These are phyloP conservation scores for Fusarium pseudocircinatum DNA, from an alignment of 2,329 filamentous ascomycete species.

Conservation along the genomic window DNA sequence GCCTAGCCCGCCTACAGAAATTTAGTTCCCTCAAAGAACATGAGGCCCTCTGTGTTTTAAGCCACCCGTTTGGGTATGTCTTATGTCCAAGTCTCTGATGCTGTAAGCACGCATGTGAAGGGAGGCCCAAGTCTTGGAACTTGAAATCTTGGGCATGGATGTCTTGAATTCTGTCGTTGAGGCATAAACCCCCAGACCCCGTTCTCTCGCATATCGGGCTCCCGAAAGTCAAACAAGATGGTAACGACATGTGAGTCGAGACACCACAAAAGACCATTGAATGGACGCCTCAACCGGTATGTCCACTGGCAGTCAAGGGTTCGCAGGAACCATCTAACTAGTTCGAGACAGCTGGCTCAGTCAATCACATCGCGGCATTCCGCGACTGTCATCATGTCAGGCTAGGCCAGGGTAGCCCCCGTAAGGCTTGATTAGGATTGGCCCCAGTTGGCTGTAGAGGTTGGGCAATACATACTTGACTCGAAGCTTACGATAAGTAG, in stretches of 20 bases:
- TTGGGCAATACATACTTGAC: conserved; percentile 5
- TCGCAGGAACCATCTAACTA: conserved; percentile 39
- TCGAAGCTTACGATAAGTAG: conserved; percentile 9
- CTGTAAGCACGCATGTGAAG: conserved; percentile 22
- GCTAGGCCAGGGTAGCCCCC: conserved; percentile 25
- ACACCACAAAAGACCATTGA: conserved; percentile 21
- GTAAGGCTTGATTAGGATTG: conserved; percentile 23
- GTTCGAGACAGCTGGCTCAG: conserved; percentile 41
- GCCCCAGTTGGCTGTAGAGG: conserved; percentile 11
- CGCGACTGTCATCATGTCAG: conserved; percentile 22
- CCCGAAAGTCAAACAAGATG: conserved; percentile 26
- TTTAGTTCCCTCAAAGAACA: background rate
- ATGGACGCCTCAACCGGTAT: conserved; percentile 11
- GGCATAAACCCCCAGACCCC: conserved; percentile 16
- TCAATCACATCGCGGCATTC: conserved; percentile 30
- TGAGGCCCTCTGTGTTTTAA: conserved; percentile 34
- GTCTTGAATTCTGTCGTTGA: conserved; percentile 20
- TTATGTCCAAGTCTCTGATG: conserved; percentile 9
- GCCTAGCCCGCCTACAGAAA: conserved; percentile 10
- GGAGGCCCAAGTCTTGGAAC: conserved; percentile 15
- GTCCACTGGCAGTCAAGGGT: conserved; percentile 33
- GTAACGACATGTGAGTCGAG: conserved; percentile 20
- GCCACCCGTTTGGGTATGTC: conserved; percentile 25
- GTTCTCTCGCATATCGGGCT: conserved; percentile 24
- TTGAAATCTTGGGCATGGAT: conserved; percentile 23